Base-by-base conservation (phyloP, 2,329 filamentous ascomycete genomes). In the Neofusicoccum kwambonambiense region DNA sequence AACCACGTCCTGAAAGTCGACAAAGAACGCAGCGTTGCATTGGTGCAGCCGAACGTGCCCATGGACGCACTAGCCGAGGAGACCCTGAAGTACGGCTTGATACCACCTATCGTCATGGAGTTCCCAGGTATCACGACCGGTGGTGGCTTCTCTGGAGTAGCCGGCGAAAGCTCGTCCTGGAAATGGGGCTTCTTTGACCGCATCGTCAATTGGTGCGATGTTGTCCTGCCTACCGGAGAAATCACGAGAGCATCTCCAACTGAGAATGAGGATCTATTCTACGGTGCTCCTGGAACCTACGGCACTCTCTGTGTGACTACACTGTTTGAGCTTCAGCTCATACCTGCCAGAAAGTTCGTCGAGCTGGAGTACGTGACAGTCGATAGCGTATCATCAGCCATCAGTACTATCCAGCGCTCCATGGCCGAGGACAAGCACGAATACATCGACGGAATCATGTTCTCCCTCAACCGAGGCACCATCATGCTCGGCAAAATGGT, bases 361-460 rank as follows among this genome's bases (percentile, higher is more conserved):
- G 82, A 86, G 68, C 80, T 89, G 27, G 84, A 84, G 41, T 91
- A 91, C 70, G 81, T 84, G 58, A 82, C 87, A 44, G 76, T 83
- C 1, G 79, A 80, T 1, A 76, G 75, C 67, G 83, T 83, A 62
- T 77, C 84, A 4, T 78, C 83, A 1, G 81, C 83, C 0, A 76
- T 86, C 3, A 68, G 74, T n/a, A 78, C 78, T 34, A 80, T 89
- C 39, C 76, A 82, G 62, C 74, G 80, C 1, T 80, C 82, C 35
- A 80, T 78, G 5, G 64, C 71, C 0, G 75, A 82, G 49, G 67
- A 71, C 0, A 67, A 70, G 1, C 75, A 81, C n/a, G 88, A 92
- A 66, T 93, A 88, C 68, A 80, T 93, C 2, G 90, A 92, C 66
- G 89, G 83, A 1, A 89, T 92, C 49, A 78, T 87, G n/a, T 91